phyloP scores from a whole-genome alignment of 495 filamentous ascomycete species.

The Trichoderma erinaceum region DNA sequence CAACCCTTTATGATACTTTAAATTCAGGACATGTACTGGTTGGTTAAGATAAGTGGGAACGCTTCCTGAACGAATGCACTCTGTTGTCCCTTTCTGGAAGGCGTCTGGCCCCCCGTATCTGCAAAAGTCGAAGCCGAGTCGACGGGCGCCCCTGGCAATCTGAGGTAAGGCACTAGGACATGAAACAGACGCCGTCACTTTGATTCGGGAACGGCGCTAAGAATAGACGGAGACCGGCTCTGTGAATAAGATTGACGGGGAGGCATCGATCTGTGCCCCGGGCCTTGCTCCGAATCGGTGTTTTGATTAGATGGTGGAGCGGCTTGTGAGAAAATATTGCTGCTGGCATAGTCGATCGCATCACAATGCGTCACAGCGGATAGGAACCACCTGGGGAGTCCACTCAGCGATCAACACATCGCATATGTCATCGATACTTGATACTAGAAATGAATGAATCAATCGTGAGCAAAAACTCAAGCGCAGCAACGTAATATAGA shows the following conservation, averaged over 20 bases:
- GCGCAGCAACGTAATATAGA: too few relatives aligned
- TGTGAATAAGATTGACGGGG: background rate
- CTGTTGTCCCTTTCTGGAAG: background rate
- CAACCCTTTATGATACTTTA: too few relatives aligned
- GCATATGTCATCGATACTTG: too few relatives aligned
- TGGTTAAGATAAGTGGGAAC: too few relatives aligned
- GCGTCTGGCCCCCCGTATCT: background rate
- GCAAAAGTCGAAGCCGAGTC: background rate
- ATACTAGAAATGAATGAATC: too few relatives aligned
- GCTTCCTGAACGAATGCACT: background rate
- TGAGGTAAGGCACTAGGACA: background rate
- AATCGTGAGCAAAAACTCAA: too few relatives aligned
- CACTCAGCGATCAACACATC: too few relatives aligned
- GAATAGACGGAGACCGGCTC: background rate
- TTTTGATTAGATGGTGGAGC: background rate
- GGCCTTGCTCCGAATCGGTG: background rate
- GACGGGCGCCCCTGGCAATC: background rate
- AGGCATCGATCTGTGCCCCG: background rate
- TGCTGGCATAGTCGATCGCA: too few relatives aligned
- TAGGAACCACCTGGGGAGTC: too few relatives aligned
- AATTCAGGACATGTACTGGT: too few relatives aligned
- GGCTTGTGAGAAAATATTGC: background rate
- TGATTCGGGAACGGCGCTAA: background rate
- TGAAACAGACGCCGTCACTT: constrained; percentile 10
- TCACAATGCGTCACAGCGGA: too few relatives aligned